Evolutionary conservation across 768 basidiomycete species (phyloP).

Genomic region (Chiua virens): DNA sequence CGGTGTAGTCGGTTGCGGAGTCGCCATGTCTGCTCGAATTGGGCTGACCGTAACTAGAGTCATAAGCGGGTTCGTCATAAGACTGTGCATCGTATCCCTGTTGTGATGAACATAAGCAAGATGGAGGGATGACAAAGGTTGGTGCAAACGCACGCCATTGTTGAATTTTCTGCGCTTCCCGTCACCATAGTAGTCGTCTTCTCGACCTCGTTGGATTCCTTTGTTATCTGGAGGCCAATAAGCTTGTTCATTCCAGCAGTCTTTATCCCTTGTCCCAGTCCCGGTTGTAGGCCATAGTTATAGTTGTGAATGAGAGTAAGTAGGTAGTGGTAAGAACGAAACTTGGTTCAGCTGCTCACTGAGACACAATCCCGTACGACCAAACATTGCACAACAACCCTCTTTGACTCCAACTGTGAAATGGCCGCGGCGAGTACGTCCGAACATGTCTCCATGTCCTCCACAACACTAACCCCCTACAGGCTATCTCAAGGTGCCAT

Average conservation of each 20-base stretch:
- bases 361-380: conserved; percentile 6
- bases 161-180: conserved; percentile 81
- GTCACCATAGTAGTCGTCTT: conserved; percentile 68
- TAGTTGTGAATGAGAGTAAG: conserved; percentile 26
- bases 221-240: conserved; percentile 40
- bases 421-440: conserved; percentile 70
- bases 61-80: conserved; percentile 48
- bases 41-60: conserved; percentile 31
- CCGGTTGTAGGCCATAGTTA: conserved; percentile 73
- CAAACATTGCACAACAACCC: conserved; percentile 34
- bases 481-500: conserved; percentile 61
- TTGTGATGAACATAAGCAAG: conserved; percentile 27
- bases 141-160: conserved; percentile 55
- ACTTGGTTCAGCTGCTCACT: conserved; percentile 1
- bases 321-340: conserved; percentile 24
- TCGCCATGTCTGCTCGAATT: conserved; percentile 31
- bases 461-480: conserved; percentile 10
- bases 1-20: conserved; percentile 47
- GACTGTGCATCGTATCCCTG: conserved; percentile 55
- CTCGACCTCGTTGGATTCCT: conserved; percentile 52
- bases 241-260: conserved; percentile 48
- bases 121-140: background rate
- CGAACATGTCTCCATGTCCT: background rate
- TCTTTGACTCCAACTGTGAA: conserved; percentile 23
- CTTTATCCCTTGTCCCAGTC: conserved; percentile 88